Evolutionary conservation across 495 filamentous ascomycete species (phyloP), one percentile per base, ranked within the genome.

Genomic region (Tuber umbilicatum): DNA sequence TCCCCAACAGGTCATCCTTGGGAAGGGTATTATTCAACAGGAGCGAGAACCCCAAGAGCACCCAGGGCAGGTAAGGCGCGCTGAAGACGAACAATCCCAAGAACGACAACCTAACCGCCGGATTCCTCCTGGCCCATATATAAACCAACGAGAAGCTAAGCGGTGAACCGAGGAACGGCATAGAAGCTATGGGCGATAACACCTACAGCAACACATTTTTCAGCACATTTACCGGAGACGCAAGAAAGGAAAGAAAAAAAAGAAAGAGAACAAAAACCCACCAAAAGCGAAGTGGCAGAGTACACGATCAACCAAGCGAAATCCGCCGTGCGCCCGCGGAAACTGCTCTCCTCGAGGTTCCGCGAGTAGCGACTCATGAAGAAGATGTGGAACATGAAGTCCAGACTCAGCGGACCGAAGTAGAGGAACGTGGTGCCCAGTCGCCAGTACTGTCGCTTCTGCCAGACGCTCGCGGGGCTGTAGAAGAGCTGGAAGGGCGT

Each of bases 361-460:
- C 96, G 92, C 17, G 94, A 93, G 85, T 99, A 99, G 39, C 95
- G 93, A 81, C 97, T 93, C 68, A 98, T 89, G 87, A 99, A 99
- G 88, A 97, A 99, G 84, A 99, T 91, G 82, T 99, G 96, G 88
- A 97, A 98, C 80, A 98, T 88, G 38, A 99, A 90, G 84, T 99
- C 95, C 79, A 99, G 90, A 64, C 90, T 93, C 71, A 99, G 88
- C 17, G 94, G 93, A 35, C 96, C 96, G 83, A 98, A 97, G 85
- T 98, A 99, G 77, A 97, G 88, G 84, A 99, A 99, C 4, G 96
- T 97, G 19, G 94, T 94, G 27, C 97, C 75, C 2, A 99, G 86
- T 39, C 95, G 93, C 96, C 96, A 98, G 84, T 97, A 98, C 88
- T 97, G 93, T 69, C 89, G 89, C 84, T 96, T 96, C 73, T 89